Evolutionary conservation across 495 filamentous ascomycete species (phyloP).

Genomic region (Pyrenula massariospora): DNA sequence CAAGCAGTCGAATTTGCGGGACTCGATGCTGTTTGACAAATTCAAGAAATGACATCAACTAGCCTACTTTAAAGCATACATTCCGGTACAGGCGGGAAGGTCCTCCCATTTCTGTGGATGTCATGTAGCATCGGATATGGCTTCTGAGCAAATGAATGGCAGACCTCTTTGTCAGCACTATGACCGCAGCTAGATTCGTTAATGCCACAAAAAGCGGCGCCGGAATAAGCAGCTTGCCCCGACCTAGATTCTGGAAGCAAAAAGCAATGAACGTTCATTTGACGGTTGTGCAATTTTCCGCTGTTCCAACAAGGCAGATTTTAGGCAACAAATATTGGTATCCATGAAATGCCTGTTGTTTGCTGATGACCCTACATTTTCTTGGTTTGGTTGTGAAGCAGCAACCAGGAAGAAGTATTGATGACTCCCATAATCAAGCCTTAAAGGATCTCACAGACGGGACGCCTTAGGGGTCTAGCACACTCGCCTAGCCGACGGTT

Average conservation of each 20-base stretch:
- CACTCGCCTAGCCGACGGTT: neutral
- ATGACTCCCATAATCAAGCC: too few species aligned
- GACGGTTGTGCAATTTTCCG: neutral
- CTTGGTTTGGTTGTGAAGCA: too few species aligned
- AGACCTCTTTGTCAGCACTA: neutral
- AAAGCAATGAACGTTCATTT: neutral
- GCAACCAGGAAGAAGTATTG: too few species aligned
- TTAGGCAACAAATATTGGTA: too few species aligned
- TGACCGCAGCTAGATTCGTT: neutral
- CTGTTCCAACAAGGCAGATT: neutral
- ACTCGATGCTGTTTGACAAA: neutral
- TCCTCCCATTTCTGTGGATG: neutral
- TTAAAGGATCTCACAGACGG: too few species aligned
- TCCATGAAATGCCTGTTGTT: too few species aligned
- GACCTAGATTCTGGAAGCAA: neutral
- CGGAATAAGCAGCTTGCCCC: neutral
- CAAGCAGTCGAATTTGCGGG: too few species aligned
- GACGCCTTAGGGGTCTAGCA: too few species aligned
- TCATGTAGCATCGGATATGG: neutral
- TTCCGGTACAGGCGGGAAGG: neutral
- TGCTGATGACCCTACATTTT: too few species aligned
- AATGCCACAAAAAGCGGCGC: neutral
- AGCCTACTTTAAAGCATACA: neutral
- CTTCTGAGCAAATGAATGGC: neutral
- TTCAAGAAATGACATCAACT: neutral